Base-by-base conservation (phyloP, 768 basidiomycete genomes). In the Xerocomus spinulosus region DNA sequence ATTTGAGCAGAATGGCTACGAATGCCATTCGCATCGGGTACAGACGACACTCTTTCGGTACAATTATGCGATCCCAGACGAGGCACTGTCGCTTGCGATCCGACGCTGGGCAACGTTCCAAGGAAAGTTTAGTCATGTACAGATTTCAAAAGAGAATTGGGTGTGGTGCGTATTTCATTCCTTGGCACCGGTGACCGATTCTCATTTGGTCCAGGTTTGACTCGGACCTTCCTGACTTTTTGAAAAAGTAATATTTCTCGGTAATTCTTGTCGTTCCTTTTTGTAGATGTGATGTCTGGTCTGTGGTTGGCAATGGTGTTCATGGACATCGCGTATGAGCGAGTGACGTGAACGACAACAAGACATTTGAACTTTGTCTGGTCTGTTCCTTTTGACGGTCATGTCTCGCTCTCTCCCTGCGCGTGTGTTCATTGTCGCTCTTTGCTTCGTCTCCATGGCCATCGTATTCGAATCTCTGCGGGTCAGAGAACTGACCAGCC, bases 1-100 rank as follows among this genome's bases (percentile, higher is more conserved):
- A 15, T 9, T 26, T 5, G 15, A 41, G 9, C 3, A 9, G 7
- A 5, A 3, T 10, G 26, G 37, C 2, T 52, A 37, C 21, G 42
- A 49, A 1, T 43, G 39, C 4, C 18, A 38, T 7, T 38, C 46
- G 20, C 30, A 50, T 14, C 40, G 35, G 9, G 3, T 63, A 7
- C 42, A 38, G 33, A 20, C 55, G 29, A 63, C 62, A 0, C 2
- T 66, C 12, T 58, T 66, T 50, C 57, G 62, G 9, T 66, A 65
- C 41, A 58, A 55, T 13, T 63, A 60, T 28, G 36, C 41, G n/a
- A 32, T 63, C 2, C 53, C 61, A 13, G 45, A 55, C 15, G 43
- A 57, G 17, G 3, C 12, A 2, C 17, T 52, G 45, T 24, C 5
- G 26, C 1, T 17, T 2, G 2, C 8, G 3, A 24, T 57, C 5